These are phyloP conservation scores for Vigna reflexopilosa DNA, from an alignment of 306 rosid genomes.

Conservation along the genomic window DNA sequence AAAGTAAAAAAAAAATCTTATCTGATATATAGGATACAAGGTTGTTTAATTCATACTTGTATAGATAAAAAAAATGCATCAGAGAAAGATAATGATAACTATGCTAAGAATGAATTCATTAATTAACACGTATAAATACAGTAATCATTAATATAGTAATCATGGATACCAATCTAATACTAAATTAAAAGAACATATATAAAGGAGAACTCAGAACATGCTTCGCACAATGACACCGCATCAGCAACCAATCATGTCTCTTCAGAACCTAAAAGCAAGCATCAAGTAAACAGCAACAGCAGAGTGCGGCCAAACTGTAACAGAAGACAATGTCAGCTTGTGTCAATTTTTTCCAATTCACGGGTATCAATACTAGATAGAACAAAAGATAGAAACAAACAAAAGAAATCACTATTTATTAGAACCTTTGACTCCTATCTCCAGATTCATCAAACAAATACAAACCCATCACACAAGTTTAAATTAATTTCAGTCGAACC, in stretches of 20 bases:
- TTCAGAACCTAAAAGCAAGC: constrained; percentile 46
- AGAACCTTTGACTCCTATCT: neutral
- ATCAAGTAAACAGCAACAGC: constrained; percentile 57
- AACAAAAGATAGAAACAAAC: neutral
- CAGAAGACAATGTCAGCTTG: constrained; percentile 3
- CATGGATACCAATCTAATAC: neutral
- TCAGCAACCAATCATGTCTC: constrained; percentile 7
- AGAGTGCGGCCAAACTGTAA: constrained; percentile 57
- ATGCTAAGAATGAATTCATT: neutral
- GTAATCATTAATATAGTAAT: neutral
- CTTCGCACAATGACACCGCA: neutral
- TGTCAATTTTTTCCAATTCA: neutral
- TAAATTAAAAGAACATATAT: neutral
- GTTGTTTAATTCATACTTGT: too few relatives aligned
- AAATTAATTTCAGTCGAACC: neutral
- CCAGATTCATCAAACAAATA: neutral
- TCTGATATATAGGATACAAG: too few relatives aligned
- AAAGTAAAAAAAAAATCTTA: too few relatives aligned
- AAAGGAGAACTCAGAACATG: neutral
- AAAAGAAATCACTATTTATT: neutral
- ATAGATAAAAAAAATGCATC: too few relatives aligned
- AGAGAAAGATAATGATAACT: too few relatives aligned
- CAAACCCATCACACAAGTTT: neutral
- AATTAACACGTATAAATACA: neutral
- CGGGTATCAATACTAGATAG: neutral